phyloP scores from a whole-genome alignment of 2,329 filamentous ascomycete genomes.

The Trichothecium sympodiale region DNA sequence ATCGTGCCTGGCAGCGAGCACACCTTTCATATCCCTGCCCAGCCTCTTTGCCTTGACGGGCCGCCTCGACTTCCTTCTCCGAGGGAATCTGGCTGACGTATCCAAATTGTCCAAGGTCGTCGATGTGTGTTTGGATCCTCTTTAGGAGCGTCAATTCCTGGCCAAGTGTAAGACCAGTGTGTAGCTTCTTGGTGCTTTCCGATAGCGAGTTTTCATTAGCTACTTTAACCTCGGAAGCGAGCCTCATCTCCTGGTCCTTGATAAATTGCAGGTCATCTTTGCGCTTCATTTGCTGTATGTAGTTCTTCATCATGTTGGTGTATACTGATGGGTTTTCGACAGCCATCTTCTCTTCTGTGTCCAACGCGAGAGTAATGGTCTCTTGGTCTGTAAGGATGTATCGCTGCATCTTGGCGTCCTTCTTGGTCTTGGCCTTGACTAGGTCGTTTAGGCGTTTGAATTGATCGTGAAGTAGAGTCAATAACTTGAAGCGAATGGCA shows the following conservation, averaged over 20 bases:
- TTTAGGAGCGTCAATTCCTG: constrained; percentile 60
- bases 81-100: constrained; percentile 65
- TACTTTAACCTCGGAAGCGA: background rate
- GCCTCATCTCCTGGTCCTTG: constrained; percentile 37
- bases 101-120: constrained; percentile 53
- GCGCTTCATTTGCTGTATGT: constrained; percentile 63
- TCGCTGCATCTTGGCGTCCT: constrained; percentile 37
- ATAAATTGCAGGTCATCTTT: constrained; percentile 67
- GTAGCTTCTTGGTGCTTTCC: constrained; percentile 39
- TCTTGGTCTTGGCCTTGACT: constrained; percentile 29
- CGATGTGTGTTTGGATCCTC: constrained; percentile 52
- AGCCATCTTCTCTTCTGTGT: constrained; percentile 70
- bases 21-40: constrained; percentile 77
- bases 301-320: constrained; percentile 71
- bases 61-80: constrained; percentile 52
- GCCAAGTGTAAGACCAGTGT: constrained; percentile 55
- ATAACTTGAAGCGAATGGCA: constrained; percentile 41
- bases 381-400: constrained; percentile 48
- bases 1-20: constrained; percentile 74
- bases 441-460: constrained; percentile 53
- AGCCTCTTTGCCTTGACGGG: constrained; percentile 52
- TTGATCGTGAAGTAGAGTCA: constrained; percentile 55
- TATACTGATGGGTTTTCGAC: constrained; percentile 61
- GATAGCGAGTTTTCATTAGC: too few relatives aligned
- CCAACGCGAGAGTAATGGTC: constrained; percentile 56